Evolutionary conservation across 2,329 filamentous ascomycete genomes (phyloP).

Genomic region (Emydomyces testavorans): DNA sequence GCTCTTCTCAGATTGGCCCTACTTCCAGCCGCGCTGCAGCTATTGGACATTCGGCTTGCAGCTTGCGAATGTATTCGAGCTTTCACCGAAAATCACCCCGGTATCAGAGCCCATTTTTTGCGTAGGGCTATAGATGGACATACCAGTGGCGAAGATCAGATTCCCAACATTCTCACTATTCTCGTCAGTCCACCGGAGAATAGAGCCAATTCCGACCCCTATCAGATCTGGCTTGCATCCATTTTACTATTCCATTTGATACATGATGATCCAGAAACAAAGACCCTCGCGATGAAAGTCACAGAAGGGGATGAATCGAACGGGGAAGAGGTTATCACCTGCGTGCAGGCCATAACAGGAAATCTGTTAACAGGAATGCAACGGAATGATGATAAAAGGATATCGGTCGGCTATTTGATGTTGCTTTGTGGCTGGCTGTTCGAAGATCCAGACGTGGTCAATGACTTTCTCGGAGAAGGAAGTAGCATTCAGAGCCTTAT

Average conservation of each 20-base stretch:
- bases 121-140: slow-evolving; percentile 82
- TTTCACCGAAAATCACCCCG: slow-evolving; percentile 72
- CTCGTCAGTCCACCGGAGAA: slow-evolving; percentile 57
- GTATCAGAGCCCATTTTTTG: slow-evolving; percentile 76
- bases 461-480: slow-evolving; percentile 84
- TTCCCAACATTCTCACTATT: slow-evolving; percentile 77
- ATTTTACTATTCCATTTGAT: slow-evolving; percentile 78
- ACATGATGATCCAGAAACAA: slow-evolving; percentile 67
- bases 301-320: slow-evolving; percentile 78
- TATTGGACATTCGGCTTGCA: slow-evolving; percentile 71
- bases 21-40: slow-evolving; percentile 51
- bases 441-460: slow-evolving; percentile 80
- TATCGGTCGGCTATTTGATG: slow-evolving; percentile 79
- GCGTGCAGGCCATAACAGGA: slow-evolving; percentile 75
- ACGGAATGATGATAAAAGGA: slow-evolving; percentile 62
- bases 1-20: slow-evolving; percentile 75
- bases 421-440: slow-evolving; percentile 81
- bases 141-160: slow-evolving; percentile 61
- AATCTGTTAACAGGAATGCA: slow-evolving; percentile 75
- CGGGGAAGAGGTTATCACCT: slow-evolving; percentile 90
- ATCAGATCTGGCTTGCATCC: slow-evolving; percentile 80
- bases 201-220: slow-evolving; percentile 61
- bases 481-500: slow-evolving; percentile 83
- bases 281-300: slow-evolving; percentile 65
- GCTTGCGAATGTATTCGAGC: slow-evolving; percentile 86